Conservation (phyloP, 495 filamentous ascomycete genomes). For the Choiromyces venosus region DNA sequence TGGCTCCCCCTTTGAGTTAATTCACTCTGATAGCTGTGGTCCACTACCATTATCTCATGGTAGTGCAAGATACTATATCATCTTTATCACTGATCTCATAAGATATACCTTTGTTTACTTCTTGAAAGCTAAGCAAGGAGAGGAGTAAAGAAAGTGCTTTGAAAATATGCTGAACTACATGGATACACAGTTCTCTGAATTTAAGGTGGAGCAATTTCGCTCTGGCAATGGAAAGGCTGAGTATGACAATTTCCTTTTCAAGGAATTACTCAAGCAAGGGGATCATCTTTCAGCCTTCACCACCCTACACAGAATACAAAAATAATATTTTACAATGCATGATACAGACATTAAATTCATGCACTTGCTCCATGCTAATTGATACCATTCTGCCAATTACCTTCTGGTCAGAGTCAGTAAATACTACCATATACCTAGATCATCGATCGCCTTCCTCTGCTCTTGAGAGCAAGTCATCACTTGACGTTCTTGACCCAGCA, state of each 20-base stretch:
- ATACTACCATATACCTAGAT: not conserved
- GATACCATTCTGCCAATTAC: not conserved
- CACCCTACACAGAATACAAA: constrained; percentile 8
- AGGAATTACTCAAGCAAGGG: not conserved
- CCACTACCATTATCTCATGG: not conserved
- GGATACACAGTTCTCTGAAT: not conserved
- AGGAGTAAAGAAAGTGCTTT: not conserved
- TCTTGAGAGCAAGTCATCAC: not conserved
- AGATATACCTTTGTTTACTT: constrained; percentile 2
- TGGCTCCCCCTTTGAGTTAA: too few relatives aligned
- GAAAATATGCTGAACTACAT: not conserved
- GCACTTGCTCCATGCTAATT: not conserved
- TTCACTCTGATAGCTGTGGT: too few relatives aligned
- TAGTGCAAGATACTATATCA: not conserved
- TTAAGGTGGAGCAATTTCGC: not conserved
- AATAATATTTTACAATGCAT: constrained; percentile 1
- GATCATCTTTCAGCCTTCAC: constrained; percentile 9
- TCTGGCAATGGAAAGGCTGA: constrained; percentile 6
- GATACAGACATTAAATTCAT: not conserved
- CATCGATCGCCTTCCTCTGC: not conserved
- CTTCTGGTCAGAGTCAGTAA: constrained; percentile 7
- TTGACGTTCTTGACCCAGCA: not conserved
- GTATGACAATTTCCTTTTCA: constrained; percentile 4
- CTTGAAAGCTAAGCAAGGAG: not conserved
- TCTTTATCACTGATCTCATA: constrained; percentile 3